These are phyloP conservation scores for Lolium perenne DNA, from an alignment of 176 grass and related monocot genomes.

Conservation along the genomic window DNA sequence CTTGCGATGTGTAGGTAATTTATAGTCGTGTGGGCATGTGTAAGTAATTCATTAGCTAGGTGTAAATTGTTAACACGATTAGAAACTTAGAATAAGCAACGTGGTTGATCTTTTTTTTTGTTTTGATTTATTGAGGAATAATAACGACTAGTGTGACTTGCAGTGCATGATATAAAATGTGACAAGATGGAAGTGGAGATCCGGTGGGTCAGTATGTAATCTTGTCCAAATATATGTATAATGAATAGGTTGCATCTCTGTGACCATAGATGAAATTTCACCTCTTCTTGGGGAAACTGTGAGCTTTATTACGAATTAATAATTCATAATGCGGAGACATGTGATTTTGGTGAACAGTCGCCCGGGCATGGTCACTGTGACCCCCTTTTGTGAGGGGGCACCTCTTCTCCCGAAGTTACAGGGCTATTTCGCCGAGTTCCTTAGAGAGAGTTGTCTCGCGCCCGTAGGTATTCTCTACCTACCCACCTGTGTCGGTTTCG, in stretches of 20 bases:
- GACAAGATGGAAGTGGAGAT: background rate
- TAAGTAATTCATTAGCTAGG: conserved; percentile 3
- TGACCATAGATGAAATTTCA: background rate
- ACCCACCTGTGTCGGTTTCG: too few relatives aligned
- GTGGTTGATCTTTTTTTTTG: background rate
- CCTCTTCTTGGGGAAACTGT: too few relatives aligned
- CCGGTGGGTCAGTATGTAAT: background rate
- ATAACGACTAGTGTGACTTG: background rate
- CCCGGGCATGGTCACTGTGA: too few relatives aligned
- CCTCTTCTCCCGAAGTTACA: too few relatives aligned
- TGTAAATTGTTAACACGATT: background rate
- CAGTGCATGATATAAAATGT: background rate
- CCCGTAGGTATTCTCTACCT: too few relatives aligned
- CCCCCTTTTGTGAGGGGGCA: too few relatives aligned
- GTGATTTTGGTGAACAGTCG: too few relatives aligned
- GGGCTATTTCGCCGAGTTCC: too few relatives aligned
- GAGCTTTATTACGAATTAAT: too few relatives aligned
- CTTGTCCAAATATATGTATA: background rate
- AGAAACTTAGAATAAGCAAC: background rate
- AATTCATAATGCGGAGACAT: too few relatives aligned
- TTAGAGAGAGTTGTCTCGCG: too few relatives aligned
- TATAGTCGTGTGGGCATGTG: background rate
- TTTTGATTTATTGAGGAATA: background rate
- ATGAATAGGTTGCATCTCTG: background rate
- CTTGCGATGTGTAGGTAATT: background rate